Percentiles rank a stretch among this genome's conserved stretches.
Conservation (phyloP, 2,329 filamentous ascomycete genomes). For the Ascochyta fabae region DNA sequence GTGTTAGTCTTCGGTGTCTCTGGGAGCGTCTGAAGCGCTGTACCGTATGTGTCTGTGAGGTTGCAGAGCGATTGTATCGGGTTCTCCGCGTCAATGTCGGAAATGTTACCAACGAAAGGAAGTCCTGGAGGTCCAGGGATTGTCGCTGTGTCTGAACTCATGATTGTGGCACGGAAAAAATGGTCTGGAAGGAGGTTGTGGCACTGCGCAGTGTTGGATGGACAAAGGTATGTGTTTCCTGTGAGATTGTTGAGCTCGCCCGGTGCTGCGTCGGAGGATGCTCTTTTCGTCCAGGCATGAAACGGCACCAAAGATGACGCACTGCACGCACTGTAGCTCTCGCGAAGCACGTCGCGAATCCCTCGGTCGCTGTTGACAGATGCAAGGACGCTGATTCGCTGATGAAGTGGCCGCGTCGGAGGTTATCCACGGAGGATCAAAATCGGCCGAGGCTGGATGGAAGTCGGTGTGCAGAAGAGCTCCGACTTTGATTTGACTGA, state of each 20-base stretch:
- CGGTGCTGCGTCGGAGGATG: slow-evolving; percentile 8
- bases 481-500: background rate
- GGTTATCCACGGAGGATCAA: slow-evolving; percentile 9
- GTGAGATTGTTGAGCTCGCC: background rate
- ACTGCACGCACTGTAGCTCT: slow-evolving; percentile 13
- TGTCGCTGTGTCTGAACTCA: slow-evolving; percentile 38
- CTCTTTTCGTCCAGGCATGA: slow-evolving; percentile 3
- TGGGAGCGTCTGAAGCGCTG: slow-evolving; percentile 6
- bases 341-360: slow-evolving; percentile 20
- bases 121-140: slow-evolving; percentile 70
- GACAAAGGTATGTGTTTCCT: background rate
- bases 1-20: slow-evolving; percentile 1
- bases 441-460: slow-evolving; percentile 9
- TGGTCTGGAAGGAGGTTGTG: slow-evolving; percentile 18
- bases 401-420: slow-evolving; percentile 2
- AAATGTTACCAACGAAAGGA: slow-evolving; percentile 70
- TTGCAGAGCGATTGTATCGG: slow-evolving; percentile 62
- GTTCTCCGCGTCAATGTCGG: slow-evolving; percentile 66
- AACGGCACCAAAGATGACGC: slow-evolving; percentile 20
- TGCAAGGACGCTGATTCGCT: slow-evolving; percentile 22
- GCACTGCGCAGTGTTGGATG: background rate
- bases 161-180: slow-evolving; percentile 11
- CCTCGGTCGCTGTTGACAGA: slow-evolving; percentile 25
- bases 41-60: slow-evolving; percentile 71
- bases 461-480: background rate